Conservation (phyloP, 768 basidiomycete species). For the Mycena amicta region DNA sequence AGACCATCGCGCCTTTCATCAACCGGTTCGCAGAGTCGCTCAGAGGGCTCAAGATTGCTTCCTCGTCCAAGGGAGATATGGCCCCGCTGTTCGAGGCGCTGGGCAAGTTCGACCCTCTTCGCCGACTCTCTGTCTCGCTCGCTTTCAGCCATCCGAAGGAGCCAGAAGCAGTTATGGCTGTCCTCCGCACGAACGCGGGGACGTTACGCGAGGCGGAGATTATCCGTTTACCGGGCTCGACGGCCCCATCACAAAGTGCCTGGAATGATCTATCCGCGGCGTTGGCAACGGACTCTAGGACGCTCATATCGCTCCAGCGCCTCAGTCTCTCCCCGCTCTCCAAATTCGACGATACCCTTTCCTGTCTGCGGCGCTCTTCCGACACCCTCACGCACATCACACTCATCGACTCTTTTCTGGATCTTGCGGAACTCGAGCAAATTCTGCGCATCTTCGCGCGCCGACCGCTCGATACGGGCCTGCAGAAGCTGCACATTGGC, state of each 20-base stretch:
- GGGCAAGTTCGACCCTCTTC: slow-evolving; percentile 18
- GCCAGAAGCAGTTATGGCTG: not conserved
- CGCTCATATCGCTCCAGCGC: not conserved
- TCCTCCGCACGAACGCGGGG: not conserved
- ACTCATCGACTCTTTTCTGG: slow-evolving; percentile 26
- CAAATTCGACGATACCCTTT: slow-evolving; percentile 29
- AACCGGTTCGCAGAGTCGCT: slow-evolving; percentile 26
- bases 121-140: not conserved
- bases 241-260: not conserved
- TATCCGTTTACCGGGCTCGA: not conserved
- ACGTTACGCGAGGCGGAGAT: not conserved
- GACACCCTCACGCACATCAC: slow-evolving; percentile 26
- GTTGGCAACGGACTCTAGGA: not conserved
- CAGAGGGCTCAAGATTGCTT: slow-evolving; percentile 32
- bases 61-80: slow-evolving; percentile 31
- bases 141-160: not conserved
- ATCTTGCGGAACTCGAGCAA: slow-evolving; percentile 22
- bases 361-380: slow-evolving; percentile 23
- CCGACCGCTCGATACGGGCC: slow-evolving; percentile 13
- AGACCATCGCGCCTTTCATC: slow-evolving; percentile 33
- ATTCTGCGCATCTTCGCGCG: slow-evolving; percentile 24
- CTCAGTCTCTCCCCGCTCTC: slow-evolving; percentile 8
- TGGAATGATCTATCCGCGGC: not conserved
- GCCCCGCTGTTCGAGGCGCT: slow-evolving; percentile 34
- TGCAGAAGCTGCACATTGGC: slow-evolving; percentile 28